These are phyloP conservation scores for Spirogloea muscicola DNA, from an alignment of 139 green algal species.

Conservation along the genomic window DNA sequence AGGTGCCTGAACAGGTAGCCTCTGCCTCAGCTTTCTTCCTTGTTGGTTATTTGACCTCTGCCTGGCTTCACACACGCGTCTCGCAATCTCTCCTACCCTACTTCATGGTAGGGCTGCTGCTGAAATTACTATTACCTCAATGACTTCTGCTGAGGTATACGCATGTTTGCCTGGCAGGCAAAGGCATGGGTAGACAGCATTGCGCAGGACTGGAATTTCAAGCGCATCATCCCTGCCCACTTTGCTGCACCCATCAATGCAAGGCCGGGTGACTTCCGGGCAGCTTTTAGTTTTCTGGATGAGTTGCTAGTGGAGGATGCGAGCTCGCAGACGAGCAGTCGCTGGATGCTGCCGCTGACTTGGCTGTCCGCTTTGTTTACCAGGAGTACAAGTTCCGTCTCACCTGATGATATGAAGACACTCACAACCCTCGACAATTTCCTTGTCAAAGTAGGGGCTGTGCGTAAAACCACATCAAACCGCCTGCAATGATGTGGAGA, in stretches of 20 bases:
- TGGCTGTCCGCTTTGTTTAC: too few relatives aligned
- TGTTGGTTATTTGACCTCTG: too few relatives aligned
- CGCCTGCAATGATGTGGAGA: too few relatives aligned
- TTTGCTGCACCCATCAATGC: constrained; percentile 74
- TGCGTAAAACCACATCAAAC: constrained; percentile 42
- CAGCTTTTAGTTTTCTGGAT: constrained; percentile 38
- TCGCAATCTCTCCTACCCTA: too few relatives aligned
- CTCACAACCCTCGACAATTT: constrained; percentile 24
- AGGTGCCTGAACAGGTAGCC: constrained; percentile 54
- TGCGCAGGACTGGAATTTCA: constrained; percentile 73
- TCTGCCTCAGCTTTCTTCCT: not conserved
- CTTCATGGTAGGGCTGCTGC: too few relatives aligned
- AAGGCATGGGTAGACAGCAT: constrained; percentile 79
- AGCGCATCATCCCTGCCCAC: constrained; percentile 81
- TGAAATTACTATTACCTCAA: too few relatives aligned
- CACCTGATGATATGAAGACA: constrained; percentile 33
- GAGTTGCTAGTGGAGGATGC: constrained; percentile 1
- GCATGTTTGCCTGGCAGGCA: constrained; percentile 29
- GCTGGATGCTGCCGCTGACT: not conserved
- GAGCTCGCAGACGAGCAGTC: not conserved
- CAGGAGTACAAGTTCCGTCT: not conserved
- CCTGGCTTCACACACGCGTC: too few relatives aligned
- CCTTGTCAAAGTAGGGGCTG: constrained; percentile 38
- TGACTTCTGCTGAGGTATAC: too few relatives aligned
- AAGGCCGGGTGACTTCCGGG: constrained; percentile 18